These are phyloP conservation scores for Euclidium syriacum DNA, from an alignment of 345 rosid species.

Conservation along the genomic window DNA sequence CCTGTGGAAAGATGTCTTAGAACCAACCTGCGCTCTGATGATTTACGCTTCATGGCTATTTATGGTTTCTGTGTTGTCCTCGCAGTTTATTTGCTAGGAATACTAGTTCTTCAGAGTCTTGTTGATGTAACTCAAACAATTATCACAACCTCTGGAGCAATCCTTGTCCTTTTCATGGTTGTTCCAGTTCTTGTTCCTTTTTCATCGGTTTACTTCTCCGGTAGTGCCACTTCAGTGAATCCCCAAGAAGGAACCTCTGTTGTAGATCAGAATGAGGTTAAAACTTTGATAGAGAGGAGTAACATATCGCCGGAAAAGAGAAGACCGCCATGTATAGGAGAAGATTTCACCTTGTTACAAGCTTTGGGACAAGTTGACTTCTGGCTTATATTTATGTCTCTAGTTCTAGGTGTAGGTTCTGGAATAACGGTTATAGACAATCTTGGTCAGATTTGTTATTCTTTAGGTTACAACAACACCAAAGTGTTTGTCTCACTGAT, in stretches of 20 bases:
- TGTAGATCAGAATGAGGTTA: slow-evolving; percentile 31
- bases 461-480: slow-evolving; percentile 53
- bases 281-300: slow-evolving; percentile 50
- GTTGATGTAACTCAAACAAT: slow-evolving; percentile 40
- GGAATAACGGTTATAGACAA: slow-evolving; percentile 85
- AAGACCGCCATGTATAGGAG: slow-evolving; percentile 65
- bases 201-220: slow-evolving; percentile 29
- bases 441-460: slow-evolving; percentile 72
- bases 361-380: slow-evolving; percentile 67
- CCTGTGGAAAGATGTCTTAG: slow-evolving; percentile 59
- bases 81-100: slow-evolving; percentile 64
- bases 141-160: slow-evolving; percentile 34
- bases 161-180: slow-evolving; percentile 47
- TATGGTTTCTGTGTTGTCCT: slow-evolving; percentile 57
- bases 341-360: slow-evolving; percentile 70
- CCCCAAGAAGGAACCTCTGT: slow-evolving; percentile 26
- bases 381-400: slow-evolving; percentile 69
- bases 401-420: slow-evolving; percentile 68
- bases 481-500: slow-evolving; percentile 70
- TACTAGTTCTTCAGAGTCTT: slow-evolving; percentile 61
- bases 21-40: slow-evolving; percentile 47
- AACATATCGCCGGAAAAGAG: slow-evolving; percentile 46
- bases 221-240: slow-evolving; percentile 36
- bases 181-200: slow-evolving; percentile 56
- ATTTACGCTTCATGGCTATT: slow-evolving; percentile 38